Conservation (phyloP, 164 flowering plant species). For the Akebia trifoliata region DNA sequence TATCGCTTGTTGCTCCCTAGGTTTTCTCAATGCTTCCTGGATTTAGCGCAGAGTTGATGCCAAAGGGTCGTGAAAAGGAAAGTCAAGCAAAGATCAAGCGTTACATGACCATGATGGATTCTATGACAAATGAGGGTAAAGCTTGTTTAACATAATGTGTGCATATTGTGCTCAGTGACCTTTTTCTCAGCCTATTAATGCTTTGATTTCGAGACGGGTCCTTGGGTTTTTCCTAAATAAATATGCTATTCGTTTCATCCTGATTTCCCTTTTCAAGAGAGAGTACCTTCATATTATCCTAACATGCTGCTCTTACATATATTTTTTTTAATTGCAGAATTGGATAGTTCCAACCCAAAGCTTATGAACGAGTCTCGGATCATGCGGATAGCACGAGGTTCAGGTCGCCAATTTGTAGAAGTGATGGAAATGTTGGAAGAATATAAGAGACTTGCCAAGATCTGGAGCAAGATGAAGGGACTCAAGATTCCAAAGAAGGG, state of each 20-base stretch:
- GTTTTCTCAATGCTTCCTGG: slow-evolving; percentile 98
- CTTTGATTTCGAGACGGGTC: neutral
- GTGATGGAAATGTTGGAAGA: slow-evolving; percentile 96
- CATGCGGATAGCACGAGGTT: slow-evolving; percentile 84
- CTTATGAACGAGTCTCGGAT: slow-evolving; percentile 82
- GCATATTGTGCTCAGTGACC: neutral
- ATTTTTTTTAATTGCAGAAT: slow-evolving; percentile 43
- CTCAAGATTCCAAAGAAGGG: slow-evolving; percentile 96
- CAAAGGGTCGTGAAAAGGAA: slow-evolving; percentile 93
- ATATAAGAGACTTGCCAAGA: slow-evolving; percentile 90
- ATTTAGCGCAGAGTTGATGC: slow-evolving; percentile 88
- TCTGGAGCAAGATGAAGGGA: slow-evolving; percentile 98
- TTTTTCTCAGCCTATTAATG: neutral
- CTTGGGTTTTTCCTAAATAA: neutral
- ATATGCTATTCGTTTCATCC: neutral
- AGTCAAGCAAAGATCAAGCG: slow-evolving; percentile 94
- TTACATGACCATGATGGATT: slow-evolving; percentile 99
- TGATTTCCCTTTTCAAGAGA: neutral
- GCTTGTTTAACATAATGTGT: neutral
- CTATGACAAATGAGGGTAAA: slow-evolving; percentile 91
- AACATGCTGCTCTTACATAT: neutral
- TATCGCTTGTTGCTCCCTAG: slow-evolving; percentile 28
- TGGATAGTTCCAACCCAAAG: slow-evolving; percentile 93
- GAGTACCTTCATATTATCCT: neutral
- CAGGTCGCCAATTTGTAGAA: slow-evolving; percentile 66